Conservation (phyloP, 345 rosid species). For the Populus euphratica region DNA sequence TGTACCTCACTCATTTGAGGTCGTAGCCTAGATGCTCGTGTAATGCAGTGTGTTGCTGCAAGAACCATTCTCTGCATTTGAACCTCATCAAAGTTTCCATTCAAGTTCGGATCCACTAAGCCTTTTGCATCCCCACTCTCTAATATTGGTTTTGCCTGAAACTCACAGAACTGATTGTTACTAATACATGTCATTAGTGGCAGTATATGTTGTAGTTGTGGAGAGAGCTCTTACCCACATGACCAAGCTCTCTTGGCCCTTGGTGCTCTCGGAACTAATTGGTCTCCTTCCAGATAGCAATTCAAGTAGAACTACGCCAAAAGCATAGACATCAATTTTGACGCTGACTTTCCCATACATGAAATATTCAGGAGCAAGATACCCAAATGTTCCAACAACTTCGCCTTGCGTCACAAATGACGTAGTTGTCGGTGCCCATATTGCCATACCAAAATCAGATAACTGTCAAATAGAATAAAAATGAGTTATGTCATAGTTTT, state of each 20-base stretch:
- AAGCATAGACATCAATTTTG: slow-evolving; percentile 89
- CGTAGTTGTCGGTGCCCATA: slow-evolving; percentile 70
- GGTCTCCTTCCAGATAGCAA: slow-evolving; percentile 78
- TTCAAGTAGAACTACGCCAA: slow-evolving; percentile 86
- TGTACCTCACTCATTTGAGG: slow-evolving; percentile 71
- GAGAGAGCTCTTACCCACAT: slow-evolving; percentile 71
- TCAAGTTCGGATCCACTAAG: slow-evolving; percentile 62
- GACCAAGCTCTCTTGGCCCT: slow-evolving; percentile 79
- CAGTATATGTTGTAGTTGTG: neutral
- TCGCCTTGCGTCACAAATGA: slow-evolving; percentile 55
- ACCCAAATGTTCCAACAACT: slow-evolving; percentile 91
- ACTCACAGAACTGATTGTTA: slow-evolving; percentile 20
- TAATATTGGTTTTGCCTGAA: slow-evolving; percentile 71
- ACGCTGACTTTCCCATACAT: slow-evolving; percentile 94
- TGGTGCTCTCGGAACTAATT: slow-evolving; percentile 48
- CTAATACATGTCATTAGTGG: neutral
- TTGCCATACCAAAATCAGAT: slow-evolving; percentile 88
- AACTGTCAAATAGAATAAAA: slow-evolving; percentile 40
- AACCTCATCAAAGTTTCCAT: slow-evolving; percentile 43
- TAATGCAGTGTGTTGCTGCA: slow-evolving; percentile 71
- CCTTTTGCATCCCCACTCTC: slow-evolving; percentile 51
- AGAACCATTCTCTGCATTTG: slow-evolving; percentile 70
- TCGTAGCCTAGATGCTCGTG: slow-evolving; percentile 68
- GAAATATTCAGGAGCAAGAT: slow-evolving; percentile 95
- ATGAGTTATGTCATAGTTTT: neutral